phyloP scores from a whole-genome alignment of 116 monocot species.

The Cymodocea nodosa region DNA sequence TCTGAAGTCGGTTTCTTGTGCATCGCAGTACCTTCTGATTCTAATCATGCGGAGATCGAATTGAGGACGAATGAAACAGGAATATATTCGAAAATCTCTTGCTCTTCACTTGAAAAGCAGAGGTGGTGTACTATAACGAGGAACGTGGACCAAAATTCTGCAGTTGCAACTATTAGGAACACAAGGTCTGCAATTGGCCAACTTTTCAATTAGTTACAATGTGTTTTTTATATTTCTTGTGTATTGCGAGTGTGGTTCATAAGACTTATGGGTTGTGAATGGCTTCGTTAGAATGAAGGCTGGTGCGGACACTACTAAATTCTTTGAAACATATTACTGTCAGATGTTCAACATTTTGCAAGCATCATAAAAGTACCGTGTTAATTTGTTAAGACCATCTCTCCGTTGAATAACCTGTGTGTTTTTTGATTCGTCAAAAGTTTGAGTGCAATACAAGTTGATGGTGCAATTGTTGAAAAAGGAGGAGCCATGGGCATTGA shows the following conservation, averaged over 20 bases:
- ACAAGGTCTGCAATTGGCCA: slow-evolving; percentile 1
- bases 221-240: not conserved
- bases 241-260: not conserved
- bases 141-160: not conserved
- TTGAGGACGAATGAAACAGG: slow-evolving; percentile 6
- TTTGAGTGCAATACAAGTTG: not conserved
- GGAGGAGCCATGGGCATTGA: not conserved
- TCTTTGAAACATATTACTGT: too few species aligned
- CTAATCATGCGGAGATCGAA: slow-evolving; percentile 1
- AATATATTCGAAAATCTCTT: not conserved
- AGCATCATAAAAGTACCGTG: too few species aligned
- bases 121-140: slow-evolving; percentile 6
- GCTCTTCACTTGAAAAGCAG: not conserved
- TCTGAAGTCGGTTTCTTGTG: not conserved
- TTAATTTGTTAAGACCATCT: not conserved
- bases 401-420: not conserved
- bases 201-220: not conserved
- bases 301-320: too few species aligned
- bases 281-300: too few species aligned
- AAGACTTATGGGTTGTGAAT: not conserved
- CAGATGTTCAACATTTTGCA: too few species aligned
- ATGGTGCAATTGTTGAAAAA: slow-evolving; percentile 5
- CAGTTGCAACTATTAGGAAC: slow-evolving; percentile 1
- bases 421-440: not conserved
- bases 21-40: slow-evolving; percentile 6